Base-by-base conservation (phyloP, 352 stramenopile species). In the Pythium pyrilobum region DNA sequence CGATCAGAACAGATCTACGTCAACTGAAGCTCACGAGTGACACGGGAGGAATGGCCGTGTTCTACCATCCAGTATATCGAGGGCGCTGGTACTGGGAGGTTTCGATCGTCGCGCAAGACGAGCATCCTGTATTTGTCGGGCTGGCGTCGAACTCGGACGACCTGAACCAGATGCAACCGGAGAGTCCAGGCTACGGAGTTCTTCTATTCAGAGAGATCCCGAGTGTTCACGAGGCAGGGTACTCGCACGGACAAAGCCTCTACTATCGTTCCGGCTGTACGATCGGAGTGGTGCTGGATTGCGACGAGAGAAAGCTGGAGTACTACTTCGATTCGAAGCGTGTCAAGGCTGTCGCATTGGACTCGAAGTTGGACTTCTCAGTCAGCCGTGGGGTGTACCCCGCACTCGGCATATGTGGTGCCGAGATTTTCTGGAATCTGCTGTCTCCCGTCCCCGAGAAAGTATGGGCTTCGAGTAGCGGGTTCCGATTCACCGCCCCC, bases 31-130 rank as follows among this genome's bases (percentile, higher is more conserved):
- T 90, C 65, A 82, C 49, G 70, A 79, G 28, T 52, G 21, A 51
- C 29, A 25, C 20, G 42, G 61, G 77, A 11, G 82, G 78, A 0
- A 62, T 95, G 43, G 79, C 73, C 3, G 74, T 95, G 4, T 89
- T 87, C 45, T 66, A 91, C 32, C 79, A 85, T 48, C 28, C 49
- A 4, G 70, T 93, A 8, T 67, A 52, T 16, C 72, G 70, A 41
- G 85, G 85, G 1, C 69, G 69, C 37, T 95, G 85, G 85, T 95
- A 89, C 62, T 95, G 81, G 80, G 76, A 95, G 43, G 64, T 92
- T 0, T 79, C 71, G 7, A 66, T 89, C 28, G 63, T 71, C 34
- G 36, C 59, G 10, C 56, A 90, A 66, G 62, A 56, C 43, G 67
- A 78, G 28, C 69, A 47, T 16, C 75, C 85, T 21, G 67, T 95